These are phyloP conservation scores for Fagus sylvatica DNA, from an alignment of 306 rosid genomes.

Conservation along the genomic window DNA sequence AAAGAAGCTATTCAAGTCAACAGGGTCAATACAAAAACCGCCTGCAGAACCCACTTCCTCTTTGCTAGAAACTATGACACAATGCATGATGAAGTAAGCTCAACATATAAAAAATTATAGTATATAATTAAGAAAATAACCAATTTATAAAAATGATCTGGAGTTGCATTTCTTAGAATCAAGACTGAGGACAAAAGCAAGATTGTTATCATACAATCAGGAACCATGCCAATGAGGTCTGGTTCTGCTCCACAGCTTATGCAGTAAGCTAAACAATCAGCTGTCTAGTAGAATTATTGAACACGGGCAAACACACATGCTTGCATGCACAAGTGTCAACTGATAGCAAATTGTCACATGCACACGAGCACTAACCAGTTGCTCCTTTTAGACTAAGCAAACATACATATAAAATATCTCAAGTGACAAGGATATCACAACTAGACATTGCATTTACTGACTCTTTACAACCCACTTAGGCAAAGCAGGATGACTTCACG, in stretches of 20 bases:
- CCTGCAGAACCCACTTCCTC: slow-evolving; percentile 62
- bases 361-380: neutral
- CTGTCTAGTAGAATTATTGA: neutral
- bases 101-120: neutral
- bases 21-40: slow-evolving; percentile 51
- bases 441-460: neutral
- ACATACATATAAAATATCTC: neutral
- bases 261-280: neutral
- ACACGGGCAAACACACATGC: neutral
- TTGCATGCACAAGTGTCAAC: neutral
- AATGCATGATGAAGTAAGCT: neutral
- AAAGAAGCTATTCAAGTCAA: slow-evolving; percentile 68
- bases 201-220: neutral
- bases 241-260: neutral
- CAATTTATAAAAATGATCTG: neutral
- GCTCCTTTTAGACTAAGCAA: neutral
- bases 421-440: neutral
- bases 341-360: neutral
- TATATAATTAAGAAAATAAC: neutral
- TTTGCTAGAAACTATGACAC: slow-evolving; percentile 60
- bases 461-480: neutral
- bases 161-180: neutral
- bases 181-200: neutral
- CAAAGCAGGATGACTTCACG: neutral
- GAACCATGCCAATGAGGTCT: no score